Evolutionary conservation across 2,329 filamentous ascomycete species (phyloP).

Genomic region (Alternaria incomplexa): DNA sequence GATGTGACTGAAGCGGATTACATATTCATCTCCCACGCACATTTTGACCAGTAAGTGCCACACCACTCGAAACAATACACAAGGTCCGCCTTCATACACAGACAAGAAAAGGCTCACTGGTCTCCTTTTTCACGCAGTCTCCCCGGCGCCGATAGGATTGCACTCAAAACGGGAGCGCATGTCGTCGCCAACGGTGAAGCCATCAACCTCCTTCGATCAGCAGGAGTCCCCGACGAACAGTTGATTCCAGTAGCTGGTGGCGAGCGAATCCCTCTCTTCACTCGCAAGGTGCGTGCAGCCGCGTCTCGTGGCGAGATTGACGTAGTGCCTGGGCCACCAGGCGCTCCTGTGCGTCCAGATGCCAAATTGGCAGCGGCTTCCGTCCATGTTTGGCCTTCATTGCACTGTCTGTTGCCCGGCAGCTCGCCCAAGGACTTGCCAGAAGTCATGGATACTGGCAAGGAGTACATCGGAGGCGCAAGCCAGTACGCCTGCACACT

Average conservation of each 20-base stretch:
- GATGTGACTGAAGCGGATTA: constrained; percentile 10
- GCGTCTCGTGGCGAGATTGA: neutral
- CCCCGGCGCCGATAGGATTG: constrained; percentile 10
- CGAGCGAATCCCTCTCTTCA: constrained; percentile 12
- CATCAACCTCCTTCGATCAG: neutral
- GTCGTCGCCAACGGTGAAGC: constrained; percentile 9
- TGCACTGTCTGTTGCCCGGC: constrained; percentile 3
- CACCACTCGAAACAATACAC: too few relatives aligned
- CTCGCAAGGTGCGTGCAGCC: neutral
- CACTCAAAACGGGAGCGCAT: constrained; percentile 5
- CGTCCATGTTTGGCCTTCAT: constrained; percentile 6
- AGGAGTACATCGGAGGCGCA: neutral
- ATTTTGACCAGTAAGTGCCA: constrained; percentile 2
- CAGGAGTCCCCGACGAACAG: constrained; percentile 7
- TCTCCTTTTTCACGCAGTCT: neutral
- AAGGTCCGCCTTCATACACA: too few relatives aligned
- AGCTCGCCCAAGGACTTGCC: neutral
- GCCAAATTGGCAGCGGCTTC: neutral
- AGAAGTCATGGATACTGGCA: constrained; percentile 2
- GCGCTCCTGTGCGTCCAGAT: neutral
- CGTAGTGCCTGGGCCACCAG: neutral
- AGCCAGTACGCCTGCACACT: constrained; percentile 3
- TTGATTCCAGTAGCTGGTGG: constrained; percentile 4
- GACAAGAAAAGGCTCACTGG: too few relatives aligned
- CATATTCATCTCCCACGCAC: constrained; percentile 13